phyloP scores from a whole-genome alignment of 75 land plant genomes.

The Sequoia sempervirens region DNA sequence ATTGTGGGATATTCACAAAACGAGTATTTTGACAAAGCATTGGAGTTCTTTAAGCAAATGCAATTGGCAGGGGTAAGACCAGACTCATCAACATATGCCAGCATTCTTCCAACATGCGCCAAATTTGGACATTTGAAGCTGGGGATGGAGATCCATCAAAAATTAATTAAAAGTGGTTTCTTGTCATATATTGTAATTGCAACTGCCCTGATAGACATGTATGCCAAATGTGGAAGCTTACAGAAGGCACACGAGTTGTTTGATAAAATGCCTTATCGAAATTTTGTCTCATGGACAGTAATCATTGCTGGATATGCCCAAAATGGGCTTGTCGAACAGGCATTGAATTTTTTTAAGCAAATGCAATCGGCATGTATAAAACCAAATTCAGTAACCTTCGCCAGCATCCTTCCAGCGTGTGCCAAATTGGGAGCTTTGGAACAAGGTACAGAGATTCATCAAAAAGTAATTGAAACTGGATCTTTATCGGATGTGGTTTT shows the following conservation, averaged over 20 bases:
- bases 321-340: conserved; percentile 6
- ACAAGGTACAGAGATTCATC: conserved; percentile 14
- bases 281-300: conserved; percentile 16
- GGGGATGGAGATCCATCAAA: background rate
- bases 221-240: conserved; percentile 16
- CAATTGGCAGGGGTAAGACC: conserved; percentile 14
- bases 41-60: conserved; percentile 14
- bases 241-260: conserved; percentile 2
- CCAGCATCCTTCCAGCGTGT: conserved; percentile 7
- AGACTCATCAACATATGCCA: conserved; percentile 8
- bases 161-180: background rate
- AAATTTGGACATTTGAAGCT: background rate
- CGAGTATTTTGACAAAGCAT: conserved; percentile 11
- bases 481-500: conserved; percentile 2
- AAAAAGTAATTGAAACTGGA: conserved; percentile 10
- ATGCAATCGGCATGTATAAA: conserved; percentile 8
- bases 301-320: conserved; percentile 17
- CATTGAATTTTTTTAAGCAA: conserved; percentile 9
- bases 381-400: conserved; percentile 13
- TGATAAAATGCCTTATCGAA: conserved; percentile 8
- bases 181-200: background rate
- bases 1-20: conserved; percentile 11
- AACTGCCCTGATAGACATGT: background rate
- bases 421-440: conserved; percentile 5
- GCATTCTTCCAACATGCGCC: background rate